Base-by-base conservation (phyloP, 139 green algal species). In the Nannochloris sp. region DNA sequence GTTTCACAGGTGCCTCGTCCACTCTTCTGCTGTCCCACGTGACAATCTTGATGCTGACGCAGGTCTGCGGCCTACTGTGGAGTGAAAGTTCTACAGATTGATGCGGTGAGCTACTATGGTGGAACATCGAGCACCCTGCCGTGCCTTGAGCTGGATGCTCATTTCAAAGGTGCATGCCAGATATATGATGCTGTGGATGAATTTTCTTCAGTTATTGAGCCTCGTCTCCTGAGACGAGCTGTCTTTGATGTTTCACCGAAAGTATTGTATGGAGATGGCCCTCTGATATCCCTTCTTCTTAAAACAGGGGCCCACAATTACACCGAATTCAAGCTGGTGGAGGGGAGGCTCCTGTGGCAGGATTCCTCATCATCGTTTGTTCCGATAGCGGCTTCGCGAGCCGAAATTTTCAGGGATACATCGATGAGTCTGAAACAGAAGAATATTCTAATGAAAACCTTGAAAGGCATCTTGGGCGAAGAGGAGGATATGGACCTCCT, bases 281-380 rank as follows among this genome's bases (percentile, higher is more conserved):
- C 68, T 1, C 51, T 91, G 26, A 83, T 95, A 16, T 77, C 91
- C 20, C 33, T 83, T 44, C 67, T 96, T 33, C 62, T 96, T 29
- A 43, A 23, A 14, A 77, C 69, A 44, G 77, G 81, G 9, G 82
- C 84, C 2, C 84, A 92, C 61, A 72, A 92, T 61, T 96, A 96
- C 69, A 62, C 93, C 14, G 90, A 96, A 62, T 91, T 91, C 75
- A 92, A 91, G 67, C 73, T 84, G 17, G 50, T 90, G 29, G 75
- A 91, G 46, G 75, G 72, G 45, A 84, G 79, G 73, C 85, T 30
- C 16, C 36, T 48, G 13, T 30, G 28, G n/a, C 9, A 43, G 9
- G 51, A 43, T 33, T 53, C 26, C 6, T 11, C 8, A 43, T 28
- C 30, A 40, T 46, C 11, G 31, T 46, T 33, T 49, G 46, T 61